Percentiles rank a stretch among this genome's conserved stretches.
Evolutionary conservation across 371 early-diverging fungal genomes (phyloP).

Genomic region (Mucor saturninus): DNA sequence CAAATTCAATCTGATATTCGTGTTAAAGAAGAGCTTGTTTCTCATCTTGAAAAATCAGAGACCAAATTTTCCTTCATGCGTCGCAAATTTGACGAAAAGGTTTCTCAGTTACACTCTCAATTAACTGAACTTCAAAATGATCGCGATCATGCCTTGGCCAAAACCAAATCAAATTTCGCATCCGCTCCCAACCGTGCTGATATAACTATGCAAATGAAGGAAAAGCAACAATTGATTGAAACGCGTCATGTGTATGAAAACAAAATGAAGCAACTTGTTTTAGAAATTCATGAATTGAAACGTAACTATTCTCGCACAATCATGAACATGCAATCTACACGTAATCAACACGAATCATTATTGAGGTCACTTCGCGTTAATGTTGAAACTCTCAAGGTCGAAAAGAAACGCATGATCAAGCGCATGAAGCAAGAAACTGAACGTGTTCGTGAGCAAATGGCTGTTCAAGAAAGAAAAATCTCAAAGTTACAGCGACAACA

Average conservation of each 20-base stretch:
- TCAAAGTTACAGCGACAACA: slow-evolving; percentile 74
- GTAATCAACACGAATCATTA: slow-evolving; percentile 58
- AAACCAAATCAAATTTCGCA: slow-evolving; percentile 42
- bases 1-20: slow-evolving; percentile 77
- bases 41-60: slow-evolving; percentile 64
- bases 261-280: slow-evolving; percentile 70
- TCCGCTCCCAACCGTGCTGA: slow-evolving; percentile 31
- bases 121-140: slow-evolving; percentile 67
- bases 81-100: slow-evolving; percentile 74
- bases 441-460: slow-evolving; percentile 69
- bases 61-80: slow-evolving; percentile 64
- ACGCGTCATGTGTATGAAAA: slow-evolving; percentile 68
- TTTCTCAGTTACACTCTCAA: slow-evolving; percentile 62
- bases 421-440: slow-evolving; percentile 80
- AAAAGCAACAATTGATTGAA: slow-evolving; percentile 51
- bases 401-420: slow-evolving; percentile 81
- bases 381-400: slow-evolving; percentile 71
- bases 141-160: slow-evolving; percentile 65
- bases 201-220: slow-evolving; percentile 32
- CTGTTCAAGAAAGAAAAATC: slow-evolving; percentile 73
- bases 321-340: slow-evolving; percentile 57
- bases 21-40: slow-evolving; percentile 67
- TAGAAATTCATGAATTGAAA: slow-evolving; percentile 72
- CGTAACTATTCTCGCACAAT: slow-evolving; percentile 66
- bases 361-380: slow-evolving; percentile 58